These are phyloP conservation scores for Leccinum pallidistipes DNA, from an alignment of 1,284 basidiomycete species.

Conservation along the genomic window DNA sequence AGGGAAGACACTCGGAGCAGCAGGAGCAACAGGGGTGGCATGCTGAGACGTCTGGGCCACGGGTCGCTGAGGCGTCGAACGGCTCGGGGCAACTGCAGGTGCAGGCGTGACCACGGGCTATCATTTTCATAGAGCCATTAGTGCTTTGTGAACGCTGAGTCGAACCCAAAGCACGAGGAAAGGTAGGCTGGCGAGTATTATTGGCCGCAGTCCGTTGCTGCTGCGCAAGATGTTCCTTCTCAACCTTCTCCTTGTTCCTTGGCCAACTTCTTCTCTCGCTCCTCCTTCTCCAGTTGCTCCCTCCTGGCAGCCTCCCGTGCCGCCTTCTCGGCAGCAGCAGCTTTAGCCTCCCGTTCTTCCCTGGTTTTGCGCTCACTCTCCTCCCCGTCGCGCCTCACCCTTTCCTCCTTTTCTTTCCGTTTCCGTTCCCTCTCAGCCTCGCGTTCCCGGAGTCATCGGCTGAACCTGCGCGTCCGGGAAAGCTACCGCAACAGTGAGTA, in stretches of 20 bases:
- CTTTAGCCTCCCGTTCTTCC: slow-evolving; percentile 56
- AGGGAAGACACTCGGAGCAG: slow-evolving; percentile 28
- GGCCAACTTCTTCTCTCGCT: slow-evolving; percentile 53
- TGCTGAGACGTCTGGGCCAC: slow-evolving; percentile 33
- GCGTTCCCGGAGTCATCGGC: slow-evolving; percentile 63
- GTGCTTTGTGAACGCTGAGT: slow-evolving; percentile 42
- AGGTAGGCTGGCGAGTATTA: slow-evolving; percentile 47
- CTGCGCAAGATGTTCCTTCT: slow-evolving; percentile 46
- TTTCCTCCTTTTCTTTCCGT: slow-evolving; percentile 67
- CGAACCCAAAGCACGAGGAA: slow-evolving; percentile 55
- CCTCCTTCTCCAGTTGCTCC: slow-evolving; percentile 63
- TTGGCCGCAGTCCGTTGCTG: slow-evolving; percentile 40
- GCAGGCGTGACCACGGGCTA: slow-evolving; percentile 36
- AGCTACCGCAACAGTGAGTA: too few relatives aligned
- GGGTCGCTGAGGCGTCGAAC: slow-evolving; percentile 35
- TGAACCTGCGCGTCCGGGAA: too few relatives aligned
- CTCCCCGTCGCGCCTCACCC: slow-evolving; percentile 60
- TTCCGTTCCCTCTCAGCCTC: slow-evolving; percentile 65
- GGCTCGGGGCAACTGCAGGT: slow-evolving; percentile 27
- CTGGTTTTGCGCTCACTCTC: slow-evolving; percentile 58
- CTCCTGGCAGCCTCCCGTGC: slow-evolving; percentile 44
- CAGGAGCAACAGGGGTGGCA: slow-evolving; percentile 33
- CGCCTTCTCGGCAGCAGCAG: slow-evolving; percentile 49
- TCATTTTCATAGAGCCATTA: slow-evolving; percentile 52
- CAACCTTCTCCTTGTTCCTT: slow-evolving; percentile 62